Conservation (phyloP, 2,329 filamentous ascomycete genomes). For the Fusarium liriodendri region DNA sequence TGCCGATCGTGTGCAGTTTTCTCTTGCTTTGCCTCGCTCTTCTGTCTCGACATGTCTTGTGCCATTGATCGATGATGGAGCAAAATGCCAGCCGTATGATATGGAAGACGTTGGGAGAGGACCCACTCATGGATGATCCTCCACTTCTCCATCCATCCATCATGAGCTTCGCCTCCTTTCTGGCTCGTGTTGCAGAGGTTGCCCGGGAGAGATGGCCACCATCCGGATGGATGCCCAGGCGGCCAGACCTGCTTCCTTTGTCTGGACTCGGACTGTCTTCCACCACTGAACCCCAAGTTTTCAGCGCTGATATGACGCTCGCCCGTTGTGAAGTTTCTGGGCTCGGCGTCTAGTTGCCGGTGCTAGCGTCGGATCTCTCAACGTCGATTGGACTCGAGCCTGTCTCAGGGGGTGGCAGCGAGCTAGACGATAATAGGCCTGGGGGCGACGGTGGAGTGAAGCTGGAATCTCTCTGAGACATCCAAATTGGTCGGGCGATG, state of each 20-base stretch:
- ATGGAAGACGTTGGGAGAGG: slow-evolving; percentile 28
- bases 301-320: slow-evolving; percentile 16
- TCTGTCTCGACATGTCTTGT: not conserved
- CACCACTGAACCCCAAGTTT: slow-evolving; percentile 9
- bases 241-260: not conserved
- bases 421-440: slow-evolving; percentile 39
- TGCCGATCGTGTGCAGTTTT: slow-evolving; percentile 34
- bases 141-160: slow-evolving; percentile 33
- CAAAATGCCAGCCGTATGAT: slow-evolving; percentile 12
- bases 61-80: slow-evolving; percentile 11
- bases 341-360: slow-evolving; percentile 32
- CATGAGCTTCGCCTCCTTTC: slow-evolving; percentile 35
- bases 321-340: slow-evolving; percentile 11
- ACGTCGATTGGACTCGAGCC: slow-evolving; percentile 35
- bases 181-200: slow-evolving; percentile 36
- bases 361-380: slow-evolving; percentile 35
- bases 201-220: slow-evolving; percentile 21
- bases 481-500: slow-evolving; percentile 16
- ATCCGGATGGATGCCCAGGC: slow-evolving; percentile 2
- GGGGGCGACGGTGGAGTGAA: slow-evolving; percentile 28
- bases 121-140: slow-evolving; percentile 30
- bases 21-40: not conserved
- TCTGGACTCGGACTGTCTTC: slow-evolving; percentile 5
- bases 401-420: slow-evolving; percentile 43
- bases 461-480: slow-evolving; percentile 35